phyloP scores from a whole-genome alignment of 2,329 filamentous ascomycete species.

The Dothistroma pini region DNA sequence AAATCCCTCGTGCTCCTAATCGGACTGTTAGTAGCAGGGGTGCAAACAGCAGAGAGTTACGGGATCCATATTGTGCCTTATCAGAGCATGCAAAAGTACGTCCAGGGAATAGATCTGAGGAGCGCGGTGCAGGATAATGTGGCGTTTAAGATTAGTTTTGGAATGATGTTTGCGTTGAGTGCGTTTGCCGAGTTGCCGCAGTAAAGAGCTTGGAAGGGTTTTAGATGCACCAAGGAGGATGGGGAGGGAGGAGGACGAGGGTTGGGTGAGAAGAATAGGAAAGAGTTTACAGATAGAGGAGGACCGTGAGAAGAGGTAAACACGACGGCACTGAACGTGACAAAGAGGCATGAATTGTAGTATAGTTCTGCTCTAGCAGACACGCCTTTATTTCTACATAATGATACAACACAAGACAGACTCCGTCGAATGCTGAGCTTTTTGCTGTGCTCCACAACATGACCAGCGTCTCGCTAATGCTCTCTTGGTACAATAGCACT shows the following conservation, averaged over 20 bases:
- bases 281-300: not conserved
- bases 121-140: slow-evolving; percentile 55
- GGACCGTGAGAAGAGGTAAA: not conserved
- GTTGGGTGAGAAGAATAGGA: not conserved
- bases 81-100: slow-evolving; percentile 47
- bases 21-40: slow-evolving; percentile 59
- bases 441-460: not conserved
- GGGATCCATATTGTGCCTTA: slow-evolving; percentile 52
- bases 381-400: not conserved
- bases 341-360: not conserved
- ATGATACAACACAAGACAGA: not conserved
- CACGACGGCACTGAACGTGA: not conserved
- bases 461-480: not conserved
- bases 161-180: slow-evolving; percentile 68
- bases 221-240: too few species aligned
- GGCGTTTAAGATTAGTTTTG: slow-evolving; percentile 66
- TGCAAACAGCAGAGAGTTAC: slow-evolving; percentile 55
- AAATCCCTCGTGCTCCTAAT: slow-evolving; percentile 65
- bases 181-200: slow-evolving; percentile 55
- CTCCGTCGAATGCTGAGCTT: not conserved
- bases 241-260: too few species aligned
- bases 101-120: slow-evolving; percentile 49
- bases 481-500: not conserved
- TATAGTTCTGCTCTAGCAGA: not conserved
- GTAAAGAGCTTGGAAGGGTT: not conserved